Base-by-base conservation (phyloP, 495 filamentous ascomycete genomes). In the Chaetomium fimeti region DNA sequence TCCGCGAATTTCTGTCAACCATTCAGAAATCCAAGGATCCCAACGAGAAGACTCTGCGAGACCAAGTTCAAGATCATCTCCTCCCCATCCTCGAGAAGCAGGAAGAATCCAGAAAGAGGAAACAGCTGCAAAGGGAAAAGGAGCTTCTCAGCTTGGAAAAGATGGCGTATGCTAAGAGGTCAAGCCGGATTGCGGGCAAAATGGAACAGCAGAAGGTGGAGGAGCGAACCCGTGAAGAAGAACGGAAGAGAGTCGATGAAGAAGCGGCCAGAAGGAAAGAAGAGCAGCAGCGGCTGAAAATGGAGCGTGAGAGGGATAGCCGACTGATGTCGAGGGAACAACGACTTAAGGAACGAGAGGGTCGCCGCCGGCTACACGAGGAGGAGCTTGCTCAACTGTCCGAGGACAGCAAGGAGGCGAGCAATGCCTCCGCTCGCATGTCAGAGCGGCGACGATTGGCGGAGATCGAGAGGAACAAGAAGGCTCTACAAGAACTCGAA, bases 151-250 rank as follows among this genome's bases (percentile, higher is more conserved):
- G 87, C 67, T 71, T 93, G 67, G 85, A 93, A 71, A 89, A 93
- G 68, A 80, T 98, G 66, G 92, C 91, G n/a, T 89, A 89, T 47
- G 93, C 94, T 0, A 98, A 98, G 78, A 81, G 94, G 61, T 97
- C 94, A 1, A 93, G 91, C 66, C 87, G 94, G 56, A 82, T 98
- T 56, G 91, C 91, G 40, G 82, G 84, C 59, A 96, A 92, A 76
- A 77, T 85, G 29, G 90, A 96, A 73, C 89, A 86, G 60, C 91
- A 91, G 65, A 87, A 87, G 66, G 75, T 86, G 60, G 87, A 91
- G 27, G 88, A 90, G 61, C 88, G 89, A 60, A 82, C 83, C 47
- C 80, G 77, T 5, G 90, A 92, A 67, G 90, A 88, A 28, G 87
- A 91, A 63, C 84, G 83, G 20, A 94, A 88, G 76, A 83, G 81